Percentiles rank a stretch among this genome's conserved stretches.
These are phyloP conservation scores for Ceratocystis colombiana DNA, from an alignment of 2,329 filamentous ascomycete genomes.

Conservation along the genomic window DNA sequence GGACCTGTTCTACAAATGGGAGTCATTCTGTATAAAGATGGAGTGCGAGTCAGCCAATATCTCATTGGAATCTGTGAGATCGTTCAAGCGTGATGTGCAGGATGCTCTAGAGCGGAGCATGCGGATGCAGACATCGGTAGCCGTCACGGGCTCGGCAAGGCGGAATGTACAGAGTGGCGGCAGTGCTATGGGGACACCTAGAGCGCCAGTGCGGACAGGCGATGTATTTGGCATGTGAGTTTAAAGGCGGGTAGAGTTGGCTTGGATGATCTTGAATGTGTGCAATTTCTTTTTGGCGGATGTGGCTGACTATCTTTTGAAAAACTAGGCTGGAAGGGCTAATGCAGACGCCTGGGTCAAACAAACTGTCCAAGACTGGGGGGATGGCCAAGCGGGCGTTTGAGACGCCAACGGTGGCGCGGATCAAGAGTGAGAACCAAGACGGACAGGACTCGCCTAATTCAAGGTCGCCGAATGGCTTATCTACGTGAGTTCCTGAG, in stretches of 20 bases:
- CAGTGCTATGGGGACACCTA: slow-evolving; percentile 51
- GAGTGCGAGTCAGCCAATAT: slow-evolving; percentile 61
- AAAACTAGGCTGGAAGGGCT: slow-evolving; percentile 48
- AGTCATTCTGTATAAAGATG: slow-evolving; percentile 94
- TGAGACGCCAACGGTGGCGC: slow-evolving; percentile 41
- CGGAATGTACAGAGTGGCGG: slow-evolving; percentile 48
- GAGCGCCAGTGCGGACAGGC: slow-evolving; percentile 44
- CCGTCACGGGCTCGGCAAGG: slow-evolving; percentile 32
- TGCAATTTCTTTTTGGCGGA: too few species aligned
- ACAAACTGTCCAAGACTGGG: slow-evolving; percentile 27
- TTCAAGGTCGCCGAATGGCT: slow-evolving; percentile 30
- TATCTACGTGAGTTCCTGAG: slow-evolving; percentile 18
- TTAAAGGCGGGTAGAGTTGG: slow-evolving; percentile 29
- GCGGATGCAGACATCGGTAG: slow-evolving; percentile 35
- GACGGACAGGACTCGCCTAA: slow-evolving; percentile 37
- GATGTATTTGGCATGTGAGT: slow-evolving; percentile 70
- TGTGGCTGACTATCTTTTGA: too few species aligned
- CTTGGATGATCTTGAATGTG: too few species aligned
- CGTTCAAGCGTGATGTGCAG: slow-evolving; percentile 78
- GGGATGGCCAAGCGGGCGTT: slow-evolving; percentile 33
- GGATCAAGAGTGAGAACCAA: slow-evolving; percentile 37
- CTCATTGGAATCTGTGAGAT: slow-evolving; percentile 58
- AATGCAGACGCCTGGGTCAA: slow-evolving; percentile 45
- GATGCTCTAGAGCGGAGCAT: slow-evolving; percentile 71
- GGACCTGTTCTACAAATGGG: slow-evolving; percentile 97